These are phyloP conservation scores for Zea mays DNA, from an alignment of 176 grass and related monocot species.

Conservation along the genomic window Zm-B73-REFERENCE-NAM-5.0 NC_050097.1:225882501-225883000, in stretches of 20 bases:
- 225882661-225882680: neutral
- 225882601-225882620: neutral
- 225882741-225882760: neutral
- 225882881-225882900: constrained; percentile 71
- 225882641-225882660: neutral
- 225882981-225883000: constrained; percentile 56
- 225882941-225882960: constrained; percentile 76
- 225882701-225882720: neutral
- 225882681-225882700: neutral
- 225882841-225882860: constrained; percentile 41
- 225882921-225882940: constrained; percentile 34
- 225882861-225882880: constrained; percentile 81
- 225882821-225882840: constrained; percentile 54
- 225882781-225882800: neutral
- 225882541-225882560: neutral
- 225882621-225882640: neutral
- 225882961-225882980: constrained; percentile 66
- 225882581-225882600: neutral
- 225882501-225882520: neutral
- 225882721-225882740: neutral
- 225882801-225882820: constrained; percentile 42
- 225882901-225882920: constrained; percentile 46
- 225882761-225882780: neutral
- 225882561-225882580: neutral
- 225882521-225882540: neutral